phyloP scores from a whole-genome alignment of 805 yeast species.

The Schizosaccharomyces japonicus region DNA sequence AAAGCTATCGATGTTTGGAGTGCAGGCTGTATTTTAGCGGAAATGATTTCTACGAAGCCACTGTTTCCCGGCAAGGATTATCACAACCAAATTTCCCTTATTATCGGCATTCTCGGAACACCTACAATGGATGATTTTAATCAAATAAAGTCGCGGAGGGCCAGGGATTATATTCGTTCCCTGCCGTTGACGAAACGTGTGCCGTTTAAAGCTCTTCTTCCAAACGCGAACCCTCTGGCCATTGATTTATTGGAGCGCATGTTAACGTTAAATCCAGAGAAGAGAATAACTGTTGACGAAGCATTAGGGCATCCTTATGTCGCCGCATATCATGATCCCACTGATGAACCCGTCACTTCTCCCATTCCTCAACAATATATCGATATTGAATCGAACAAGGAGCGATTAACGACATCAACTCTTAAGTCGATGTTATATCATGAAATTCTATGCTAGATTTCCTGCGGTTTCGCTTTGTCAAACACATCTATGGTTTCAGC shows the following conservation, averaged over 20 bases:
- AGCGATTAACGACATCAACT: conserved; percentile 50
- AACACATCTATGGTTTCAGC: neutral
- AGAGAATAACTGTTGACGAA: conserved; percentile 60
- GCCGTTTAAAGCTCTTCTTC: conserved; percentile 26
- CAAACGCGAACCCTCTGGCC: conserved; percentile 35
- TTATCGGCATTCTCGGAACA: conserved; percentile 68
- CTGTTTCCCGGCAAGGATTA: conserved; percentile 86
- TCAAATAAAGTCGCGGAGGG: conserved; percentile 37
- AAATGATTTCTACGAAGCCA: conserved; percentile 65
- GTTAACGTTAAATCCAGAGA: conserved; percentile 60
- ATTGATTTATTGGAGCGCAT: conserved; percentile 44
- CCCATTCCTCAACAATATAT: conserved; percentile 73
- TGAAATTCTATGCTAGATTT: neutral
- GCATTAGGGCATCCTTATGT: conserved; percentile 76
- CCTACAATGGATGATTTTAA: conserved; percentile 57
- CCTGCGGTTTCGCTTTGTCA: neutral
- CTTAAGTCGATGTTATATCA: conserved; percentile 23
- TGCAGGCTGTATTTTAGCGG: conserved; percentile 87
- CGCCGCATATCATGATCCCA: conserved; percentile 74
- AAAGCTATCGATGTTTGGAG: conserved; percentile 94
- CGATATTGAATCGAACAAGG: conserved; percentile 67
- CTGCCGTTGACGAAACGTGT: conserved; percentile 47
- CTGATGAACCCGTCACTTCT: conserved; percentile 70
- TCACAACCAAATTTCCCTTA: conserved; percentile 67
- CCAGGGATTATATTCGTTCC: conserved; percentile 65